Evolutionary conservation across 345 rosid genomes (phyloP).

Genomic region (Mercurialis annua): DNA sequence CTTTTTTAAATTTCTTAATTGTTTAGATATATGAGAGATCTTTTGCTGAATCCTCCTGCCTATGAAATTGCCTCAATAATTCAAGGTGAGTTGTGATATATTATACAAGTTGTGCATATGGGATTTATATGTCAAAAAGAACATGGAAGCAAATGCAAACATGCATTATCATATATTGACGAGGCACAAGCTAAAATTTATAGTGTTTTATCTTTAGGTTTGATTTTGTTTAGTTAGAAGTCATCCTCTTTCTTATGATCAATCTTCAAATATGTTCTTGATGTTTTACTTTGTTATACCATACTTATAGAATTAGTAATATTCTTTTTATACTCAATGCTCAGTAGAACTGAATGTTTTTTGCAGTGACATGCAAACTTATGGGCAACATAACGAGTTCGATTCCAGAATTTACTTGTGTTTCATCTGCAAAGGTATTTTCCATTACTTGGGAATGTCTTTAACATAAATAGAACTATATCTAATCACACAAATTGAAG

Average conservation of each 20-base stretch:
- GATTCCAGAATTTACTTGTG: slow-evolving; percentile 87
- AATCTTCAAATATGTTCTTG: not conserved
- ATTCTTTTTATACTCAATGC: not conserved
- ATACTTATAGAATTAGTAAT: not conserved
- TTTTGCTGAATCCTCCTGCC: slow-evolving; percentile 92
- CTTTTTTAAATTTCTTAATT: not conserved
- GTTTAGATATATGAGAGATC: slow-evolving; percentile 81
- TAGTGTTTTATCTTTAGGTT: not conserved
- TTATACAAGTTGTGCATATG: not conserved
- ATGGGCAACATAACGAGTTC: slow-evolving; percentile 76
- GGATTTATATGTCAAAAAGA: not conserved
- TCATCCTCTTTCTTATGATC: not conserved
- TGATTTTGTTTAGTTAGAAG: not conserved
- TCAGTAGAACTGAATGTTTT: not conserved
- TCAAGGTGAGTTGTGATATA: slow-evolving; percentile 53
- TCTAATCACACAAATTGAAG: not conserved
- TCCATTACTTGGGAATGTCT: slow-evolving; percentile 14
- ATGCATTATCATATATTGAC: not conserved
- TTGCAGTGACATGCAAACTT: slow-evolving; percentile 80
- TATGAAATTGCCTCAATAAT: slow-evolving; percentile 80
- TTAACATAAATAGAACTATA: slow-evolving; percentile 2
- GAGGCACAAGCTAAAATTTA: not conserved
- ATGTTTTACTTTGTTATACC: not conserved
- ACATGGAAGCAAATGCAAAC: not conserved
- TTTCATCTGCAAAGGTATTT: slow-evolving; percentile 84